These are phyloP conservation scores for Penicillium simplicissimum DNA, from an alignment of 495 filamentous ascomycete species.

Conservation along the genomic window DNA sequence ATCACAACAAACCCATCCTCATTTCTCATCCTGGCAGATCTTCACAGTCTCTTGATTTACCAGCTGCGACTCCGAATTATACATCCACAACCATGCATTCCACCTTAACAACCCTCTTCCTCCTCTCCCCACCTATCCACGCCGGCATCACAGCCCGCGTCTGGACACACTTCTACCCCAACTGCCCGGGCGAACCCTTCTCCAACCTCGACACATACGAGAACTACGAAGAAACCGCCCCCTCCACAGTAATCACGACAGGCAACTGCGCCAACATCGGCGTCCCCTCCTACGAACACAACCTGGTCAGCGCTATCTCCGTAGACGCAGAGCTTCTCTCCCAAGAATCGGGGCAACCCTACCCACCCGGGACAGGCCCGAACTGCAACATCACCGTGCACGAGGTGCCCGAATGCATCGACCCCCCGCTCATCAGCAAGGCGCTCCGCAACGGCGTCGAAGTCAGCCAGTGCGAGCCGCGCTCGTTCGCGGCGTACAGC, in stretches of 20 bases:
- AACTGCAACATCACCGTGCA: conserved; percentile 41
- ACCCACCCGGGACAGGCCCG: conserved; percentile 15
- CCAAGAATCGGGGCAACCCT: conserved; percentile 16
- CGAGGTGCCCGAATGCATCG: conserved; percentile 39
- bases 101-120: conserved; percentile 23
- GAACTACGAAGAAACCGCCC: conserved; percentile 30
- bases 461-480: conserved; percentile 30
- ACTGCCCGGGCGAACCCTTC: conserved; percentile 32
- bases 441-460: conserved; percentile 26
- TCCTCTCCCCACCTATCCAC: conserved; percentile 28
- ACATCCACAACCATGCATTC: conserved; percentile 23
- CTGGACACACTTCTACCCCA: conserved; percentile 42
- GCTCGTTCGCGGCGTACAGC: conserved; percentile 30
- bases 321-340: conserved; percentile 33
- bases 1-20: not conserved
- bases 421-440: conserved; percentile 31
- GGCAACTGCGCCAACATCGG: conserved; percentile 35
- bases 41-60: not conserved
- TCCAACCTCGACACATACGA: conserved; percentile 29
- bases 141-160: conserved; percentile 32
- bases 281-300: conserved; percentile 31
- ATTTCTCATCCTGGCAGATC: not conserved
- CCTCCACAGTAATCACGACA: conserved; percentile 27
- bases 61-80: not conserved
- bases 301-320: conserved; percentile 33